Percentiles rank a stretch among this genome's conserved stretches.
These are phyloP conservation scores for Viola odorata DNA, from an alignment of 345 rosid genomes.

Conservation along the genomic window DNA sequence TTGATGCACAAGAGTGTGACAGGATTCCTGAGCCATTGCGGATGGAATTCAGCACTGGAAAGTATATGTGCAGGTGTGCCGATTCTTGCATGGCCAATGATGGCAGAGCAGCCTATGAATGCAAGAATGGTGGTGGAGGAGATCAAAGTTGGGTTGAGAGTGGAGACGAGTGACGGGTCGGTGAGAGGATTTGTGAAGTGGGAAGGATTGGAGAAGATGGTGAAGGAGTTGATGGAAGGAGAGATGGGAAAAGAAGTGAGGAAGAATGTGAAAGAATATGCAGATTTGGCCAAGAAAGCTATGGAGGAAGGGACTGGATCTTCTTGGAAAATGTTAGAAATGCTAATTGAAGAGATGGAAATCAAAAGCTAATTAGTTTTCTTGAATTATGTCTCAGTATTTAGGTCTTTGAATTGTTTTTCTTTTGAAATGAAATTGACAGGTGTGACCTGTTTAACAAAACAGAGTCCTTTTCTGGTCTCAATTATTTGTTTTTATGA, in stretches of 20 bases:
- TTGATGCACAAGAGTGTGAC: slow-evolving; percentile 44
- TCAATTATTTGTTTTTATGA: no score
- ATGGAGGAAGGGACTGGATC: slow-evolving; percentile 49
- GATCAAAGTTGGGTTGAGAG: slow-evolving; percentile 50
- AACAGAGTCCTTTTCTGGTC: no score
- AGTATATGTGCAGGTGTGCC: slow-evolving; percentile 71
- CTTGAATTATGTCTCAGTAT: no score
- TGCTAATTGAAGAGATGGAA: slow-evolving; percentile 26
- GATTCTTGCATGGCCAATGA: slow-evolving; percentile 70
- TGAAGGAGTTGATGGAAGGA: slow-evolving; percentile 62
- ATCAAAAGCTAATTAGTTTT: no score
- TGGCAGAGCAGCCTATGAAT: slow-evolving; percentile 70
- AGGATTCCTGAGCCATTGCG: slow-evolving; percentile 81
- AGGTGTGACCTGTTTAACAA: no score
- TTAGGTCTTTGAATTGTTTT: no score
- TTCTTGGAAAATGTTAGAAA: slow-evolving; percentile 50
- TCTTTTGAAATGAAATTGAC: no score
- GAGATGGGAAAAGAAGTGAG: slow-evolving; percentile 42
- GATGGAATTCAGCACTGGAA: slow-evolving; percentile 77
- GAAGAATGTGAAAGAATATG: slow-evolving; percentile 35
- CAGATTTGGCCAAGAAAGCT: slow-evolving; percentile 46
- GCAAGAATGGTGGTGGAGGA: slow-evolving; percentile 63
- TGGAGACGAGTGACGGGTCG: slow-evolving; percentile 38
- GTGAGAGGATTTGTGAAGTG: slow-evolving; percentile 42
- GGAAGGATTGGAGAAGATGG: slow-evolving; percentile 39